Conservation (phyloP, 306 rosid species). For the Sindora glabra region DNA sequence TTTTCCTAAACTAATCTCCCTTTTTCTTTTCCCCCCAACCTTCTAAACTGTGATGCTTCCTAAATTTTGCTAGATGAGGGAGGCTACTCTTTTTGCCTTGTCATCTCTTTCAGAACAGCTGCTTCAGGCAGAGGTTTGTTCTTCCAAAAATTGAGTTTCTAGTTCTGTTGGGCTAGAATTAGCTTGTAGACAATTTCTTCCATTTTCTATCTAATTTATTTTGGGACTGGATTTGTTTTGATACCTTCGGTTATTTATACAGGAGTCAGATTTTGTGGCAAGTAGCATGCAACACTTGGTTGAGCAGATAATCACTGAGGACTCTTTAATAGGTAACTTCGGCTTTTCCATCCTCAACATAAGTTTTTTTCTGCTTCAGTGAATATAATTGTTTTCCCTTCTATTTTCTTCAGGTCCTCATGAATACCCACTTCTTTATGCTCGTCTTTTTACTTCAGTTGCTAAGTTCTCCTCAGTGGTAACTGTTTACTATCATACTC, state of each 20-base stretch:
- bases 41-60: conserved; percentile 14
- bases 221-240: background rate
- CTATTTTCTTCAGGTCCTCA: conserved; percentile 49
- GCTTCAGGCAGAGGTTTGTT: conserved; percentile 64
- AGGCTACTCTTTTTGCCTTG: conserved; percentile 76
- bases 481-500: conserved; percentile 13
- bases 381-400: background rate
- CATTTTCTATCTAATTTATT: background rate
- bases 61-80: conserved; percentile 65
- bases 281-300: conserved; percentile 42
- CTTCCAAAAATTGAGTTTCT: conserved; percentile 2
- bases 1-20: background rate
- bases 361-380: conserved; percentile 12
- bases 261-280: conserved; percentile 44
- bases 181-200: conserved; percentile 5
- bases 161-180: conserved; percentile 3
- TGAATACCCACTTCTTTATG: conserved; percentile 76
- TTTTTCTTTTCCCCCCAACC: background rate
- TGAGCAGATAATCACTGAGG: conserved; percentile 63
- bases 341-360: background rate
- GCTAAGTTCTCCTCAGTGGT: conserved; percentile 89
- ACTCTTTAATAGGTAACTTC: conserved; percentile 49
- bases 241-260: conserved; percentile 12
- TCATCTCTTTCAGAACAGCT: conserved; percentile 74
- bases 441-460: conserved; percentile 71